A percentile compares a stretch with the other conserved stretches of the same genome.
phyloP scores from a whole-genome alignment of 495 filamentous ascomycete genomes.

The Talaromyces adpressus region DNA sequence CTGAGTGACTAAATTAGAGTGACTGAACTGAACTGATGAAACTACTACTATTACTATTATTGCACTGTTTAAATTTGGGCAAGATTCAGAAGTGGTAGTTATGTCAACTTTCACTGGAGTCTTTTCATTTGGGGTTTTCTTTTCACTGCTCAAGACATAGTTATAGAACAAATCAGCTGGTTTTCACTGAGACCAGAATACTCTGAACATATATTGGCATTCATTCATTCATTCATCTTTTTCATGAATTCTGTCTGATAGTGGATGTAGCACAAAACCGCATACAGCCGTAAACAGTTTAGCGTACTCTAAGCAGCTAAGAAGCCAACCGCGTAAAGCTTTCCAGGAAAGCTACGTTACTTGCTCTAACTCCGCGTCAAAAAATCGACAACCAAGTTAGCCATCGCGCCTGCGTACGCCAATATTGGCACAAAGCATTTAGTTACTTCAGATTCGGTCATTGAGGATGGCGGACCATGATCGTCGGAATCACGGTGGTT shows the following conservation, averaged over 20 bases:
- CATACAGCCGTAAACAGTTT: not conserved
- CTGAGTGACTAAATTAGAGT: not conserved
- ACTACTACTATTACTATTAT: not conserved
- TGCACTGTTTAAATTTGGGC: not conserved
- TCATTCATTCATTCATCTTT: not conserved
- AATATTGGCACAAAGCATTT: not conserved
- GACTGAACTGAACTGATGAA: not conserved
- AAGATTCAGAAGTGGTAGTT: too few species aligned
- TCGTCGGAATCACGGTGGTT: constrained; percentile 43
- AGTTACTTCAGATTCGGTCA: not conserved
- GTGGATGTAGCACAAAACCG: not conserved
- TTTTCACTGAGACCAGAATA: not conserved
- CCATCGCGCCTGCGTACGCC: not conserved
- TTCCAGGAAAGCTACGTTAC: not conserved
- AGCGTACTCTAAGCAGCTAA: not conserved
- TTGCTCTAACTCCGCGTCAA: not conserved
- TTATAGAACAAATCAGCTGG: not conserved
- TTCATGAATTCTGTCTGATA: not conserved
- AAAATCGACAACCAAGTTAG: not conserved
- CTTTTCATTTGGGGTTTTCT: not conserved
- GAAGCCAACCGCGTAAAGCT: not conserved
- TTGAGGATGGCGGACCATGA: constrained; percentile 67
- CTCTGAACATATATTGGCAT: not conserved
- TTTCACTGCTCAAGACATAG: not conserved
- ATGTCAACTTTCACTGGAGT: not conserved